phyloP scores from a whole-genome alignment of 306 rosid genomes.

The Citrullus colocynthis region DNA sequence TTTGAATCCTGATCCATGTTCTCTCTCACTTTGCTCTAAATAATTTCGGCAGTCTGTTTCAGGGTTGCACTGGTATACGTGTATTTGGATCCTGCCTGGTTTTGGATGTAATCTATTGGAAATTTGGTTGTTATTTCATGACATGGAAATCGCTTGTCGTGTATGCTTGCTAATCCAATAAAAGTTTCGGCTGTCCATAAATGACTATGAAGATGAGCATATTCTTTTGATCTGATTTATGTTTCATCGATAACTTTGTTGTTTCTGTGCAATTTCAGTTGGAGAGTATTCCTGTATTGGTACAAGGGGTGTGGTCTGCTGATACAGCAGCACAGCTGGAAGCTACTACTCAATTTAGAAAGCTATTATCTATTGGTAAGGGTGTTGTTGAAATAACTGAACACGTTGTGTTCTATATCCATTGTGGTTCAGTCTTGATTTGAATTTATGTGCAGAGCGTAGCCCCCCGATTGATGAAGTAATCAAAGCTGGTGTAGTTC shows the following conservation, averaged over 20 bases:
- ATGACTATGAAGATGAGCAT: not conserved
- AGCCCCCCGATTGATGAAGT: constrained; percentile 76
- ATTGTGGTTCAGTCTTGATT: not conserved
- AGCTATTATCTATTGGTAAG: constrained; percentile 47
- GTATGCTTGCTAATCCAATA: not conserved
- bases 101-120: not conserved
- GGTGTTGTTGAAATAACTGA: not conserved
- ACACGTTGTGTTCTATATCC: not conserved
- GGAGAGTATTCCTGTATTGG: constrained; percentile 47
- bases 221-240: not conserved
- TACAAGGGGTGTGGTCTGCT: constrained; percentile 42
- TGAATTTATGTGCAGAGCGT: constrained; percentile 23
- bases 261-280: constrained; percentile 16
- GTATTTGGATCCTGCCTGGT: not conserved
- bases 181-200: not conserved
- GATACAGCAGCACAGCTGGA: constrained; percentile 42
- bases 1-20: not conserved
- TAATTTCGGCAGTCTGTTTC: not conserved
- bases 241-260: not conserved
- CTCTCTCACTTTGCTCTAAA: not conserved
- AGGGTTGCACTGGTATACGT: not conserved
- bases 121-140: not conserved
- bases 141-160: not conserved
- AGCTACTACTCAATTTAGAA: constrained; percentile 50
- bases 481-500: constrained; percentile 61